These are phyloP conservation scores for Diaporthe citriasiana DNA, from an alignment of 2,329 filamentous ascomycete species.

Conservation along the genomic window DNA sequence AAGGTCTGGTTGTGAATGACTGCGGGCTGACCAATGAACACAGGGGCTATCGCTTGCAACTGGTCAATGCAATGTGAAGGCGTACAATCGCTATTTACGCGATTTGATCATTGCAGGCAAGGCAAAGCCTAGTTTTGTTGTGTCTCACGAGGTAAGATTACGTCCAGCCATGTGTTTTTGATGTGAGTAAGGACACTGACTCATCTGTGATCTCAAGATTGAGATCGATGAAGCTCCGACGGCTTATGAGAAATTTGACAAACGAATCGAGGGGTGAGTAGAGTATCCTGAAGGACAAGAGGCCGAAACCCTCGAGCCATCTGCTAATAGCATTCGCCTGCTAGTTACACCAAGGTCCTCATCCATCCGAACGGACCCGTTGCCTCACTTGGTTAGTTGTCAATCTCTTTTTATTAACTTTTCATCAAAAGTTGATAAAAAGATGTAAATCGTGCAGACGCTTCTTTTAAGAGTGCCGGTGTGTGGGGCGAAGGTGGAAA, in stretches of 20 bases:
- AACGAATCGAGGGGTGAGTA: constrained; percentile 70
- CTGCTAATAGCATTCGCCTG: not conserved
- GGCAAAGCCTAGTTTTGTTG: constrained; percentile 76
- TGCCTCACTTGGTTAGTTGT: not conserved
- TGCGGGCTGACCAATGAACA: not conserved
- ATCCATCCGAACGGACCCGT: constrained; percentile 72
- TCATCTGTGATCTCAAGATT: constrained; percentile 51
- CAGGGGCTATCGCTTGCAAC: constrained; percentile 72
- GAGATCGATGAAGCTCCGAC: constrained; percentile 71
- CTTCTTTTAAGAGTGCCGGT: not conserved
- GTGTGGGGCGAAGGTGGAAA: constrained; percentile 17
- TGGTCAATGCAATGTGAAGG: constrained; percentile 78
- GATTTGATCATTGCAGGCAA: constrained; percentile 75
- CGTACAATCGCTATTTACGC: constrained; percentile 75
- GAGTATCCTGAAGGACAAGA: too few relatives aligned
- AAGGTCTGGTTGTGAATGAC: not conserved
- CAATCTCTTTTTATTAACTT: not conserved
- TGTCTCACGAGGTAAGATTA: constrained; percentile 66
- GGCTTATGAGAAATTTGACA: constrained; percentile 77
- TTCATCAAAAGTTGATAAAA: not conserved
- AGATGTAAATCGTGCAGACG: not conserved
- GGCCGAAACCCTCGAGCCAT: not conserved
- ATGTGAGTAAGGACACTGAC: not conserved
- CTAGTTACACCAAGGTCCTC: constrained; percentile 71
- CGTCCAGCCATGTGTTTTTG: not conserved